Conservation (phyloP, 768 basidiomycete species). For the Mycena metata region DNA sequence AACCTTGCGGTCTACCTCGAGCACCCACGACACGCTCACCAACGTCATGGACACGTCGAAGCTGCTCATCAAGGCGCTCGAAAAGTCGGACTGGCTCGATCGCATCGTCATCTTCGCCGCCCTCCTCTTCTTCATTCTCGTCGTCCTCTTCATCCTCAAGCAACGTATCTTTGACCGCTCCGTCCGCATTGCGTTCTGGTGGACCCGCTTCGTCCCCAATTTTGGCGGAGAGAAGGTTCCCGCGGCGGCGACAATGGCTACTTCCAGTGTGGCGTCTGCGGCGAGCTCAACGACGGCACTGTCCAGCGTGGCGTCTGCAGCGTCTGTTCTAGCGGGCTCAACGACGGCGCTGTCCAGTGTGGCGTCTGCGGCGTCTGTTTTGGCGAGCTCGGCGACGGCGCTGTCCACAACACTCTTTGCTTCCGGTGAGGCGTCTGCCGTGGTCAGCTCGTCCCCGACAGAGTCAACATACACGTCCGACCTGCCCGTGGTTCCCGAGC, state of each 20-base stretch:
- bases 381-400: not conserved
- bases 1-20: conserved; percentile 79
- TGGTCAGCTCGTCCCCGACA: conserved; percentile 16
- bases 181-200: conserved; percentile 87
- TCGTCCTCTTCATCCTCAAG: conserved; percentile 89
- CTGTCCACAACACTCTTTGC: too few relatives aligned
- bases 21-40: conserved; percentile 81
- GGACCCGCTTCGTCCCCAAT: conserved; percentile 82
- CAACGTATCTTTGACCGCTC: conserved; percentile 87
- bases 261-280: conserved; percentile 9
- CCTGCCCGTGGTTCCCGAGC: not conserved
- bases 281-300: too few relatives aligned
- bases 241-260: conserved; percentile 14
- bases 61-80: conserved; percentile 87
- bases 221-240: conserved; percentile 56
- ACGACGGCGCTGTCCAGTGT: too few relatives aligned
- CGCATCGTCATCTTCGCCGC: conserved; percentile 86
- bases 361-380: too few relatives aligned
- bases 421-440: not conserved
- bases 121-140: conserved; percentile 86
- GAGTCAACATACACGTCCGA: conserved; percentile 7
- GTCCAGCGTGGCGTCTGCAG: conserved; percentile 6
- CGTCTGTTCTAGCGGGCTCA: conserved; percentile 7
- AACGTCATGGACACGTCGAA: conserved; percentile 83
- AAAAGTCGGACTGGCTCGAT: conserved; percentile 94